phyloP scores from a whole-genome alignment of 441 rosid species.

The Monsonia emarginata region DNA sequence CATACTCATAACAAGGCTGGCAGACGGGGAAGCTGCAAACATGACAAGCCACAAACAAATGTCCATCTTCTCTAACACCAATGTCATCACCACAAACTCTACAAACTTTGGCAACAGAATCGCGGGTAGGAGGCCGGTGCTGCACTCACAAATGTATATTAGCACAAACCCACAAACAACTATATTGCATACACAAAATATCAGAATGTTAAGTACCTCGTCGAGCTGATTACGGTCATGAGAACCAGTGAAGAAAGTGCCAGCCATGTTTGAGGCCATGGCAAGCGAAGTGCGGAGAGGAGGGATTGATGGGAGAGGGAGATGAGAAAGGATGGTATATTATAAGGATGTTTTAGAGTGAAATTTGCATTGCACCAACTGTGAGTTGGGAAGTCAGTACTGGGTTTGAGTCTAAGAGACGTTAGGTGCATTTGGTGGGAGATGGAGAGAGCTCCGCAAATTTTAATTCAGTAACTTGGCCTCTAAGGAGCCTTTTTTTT shows the following conservation, averaged over 20 bases:
- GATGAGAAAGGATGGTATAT: constrained; percentile 7
- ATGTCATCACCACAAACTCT: constrained; percentile 78
- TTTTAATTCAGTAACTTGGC: background rate
- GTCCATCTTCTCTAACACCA: constrained; percentile 57
- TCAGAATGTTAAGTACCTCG: too few species aligned
- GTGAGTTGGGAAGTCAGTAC: constrained; percentile 78
- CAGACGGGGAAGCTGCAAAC: constrained; percentile 86
- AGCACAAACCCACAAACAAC: background rate
- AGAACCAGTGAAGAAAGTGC: constrained; percentile 29
- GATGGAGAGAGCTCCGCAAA: constrained; percentile 5
- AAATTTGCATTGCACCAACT: constrained; percentile 22
- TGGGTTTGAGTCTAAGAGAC: constrained; percentile 57
- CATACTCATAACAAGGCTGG: constrained; percentile 88
- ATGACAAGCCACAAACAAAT: constrained; percentile 68
- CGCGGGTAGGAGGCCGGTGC: constrained; percentile 35
- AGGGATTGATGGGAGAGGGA: constrained; percentile 18
- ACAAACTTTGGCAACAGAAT: constrained; percentile 43
- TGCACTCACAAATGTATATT: constrained; percentile 13
- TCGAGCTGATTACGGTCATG: constrained; percentile 24
- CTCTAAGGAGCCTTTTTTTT: background rate
- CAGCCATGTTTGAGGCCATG: constrained; percentile 45
- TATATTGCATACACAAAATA: too few species aligned
- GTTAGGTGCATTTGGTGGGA: constrained; percentile 25
- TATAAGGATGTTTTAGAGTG: constrained; percentile 16
- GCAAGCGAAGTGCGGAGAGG: constrained; percentile 16